phyloP scores from a whole-genome alignment of 179 eudicot genomes.

The Silene vulgaris region DNA sequence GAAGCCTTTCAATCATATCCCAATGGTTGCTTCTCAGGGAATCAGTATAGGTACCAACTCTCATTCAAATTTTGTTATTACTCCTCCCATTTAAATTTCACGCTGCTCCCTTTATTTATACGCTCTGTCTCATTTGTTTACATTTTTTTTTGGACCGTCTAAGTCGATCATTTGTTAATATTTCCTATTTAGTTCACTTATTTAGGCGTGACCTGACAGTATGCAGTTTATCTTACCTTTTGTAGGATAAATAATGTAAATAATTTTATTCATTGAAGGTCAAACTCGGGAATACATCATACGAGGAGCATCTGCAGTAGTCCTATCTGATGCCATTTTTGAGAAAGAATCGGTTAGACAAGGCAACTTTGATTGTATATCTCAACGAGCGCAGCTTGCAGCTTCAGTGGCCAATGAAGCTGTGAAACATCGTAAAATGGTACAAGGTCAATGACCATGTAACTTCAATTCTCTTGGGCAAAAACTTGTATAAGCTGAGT shows the following conservation, averaged over 20 bases:
- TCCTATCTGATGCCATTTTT: constrained; percentile 79
- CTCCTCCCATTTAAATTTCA: not conserved
- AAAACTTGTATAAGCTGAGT: not conserved
- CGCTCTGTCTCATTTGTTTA: not conserved
- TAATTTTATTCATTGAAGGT: constrained; percentile 32
- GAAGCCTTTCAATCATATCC: constrained; percentile 79
- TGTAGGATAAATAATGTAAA: not conserved
- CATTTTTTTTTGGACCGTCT: not conserved
- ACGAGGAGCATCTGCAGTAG: constrained; percentile 70
- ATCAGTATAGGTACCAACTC: constrained; percentile 47
- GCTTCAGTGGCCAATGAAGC: constrained; percentile 44
- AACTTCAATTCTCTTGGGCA: too few relatives aligned
- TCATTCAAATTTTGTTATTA: constrained; percentile 6
- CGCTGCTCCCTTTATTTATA: not conserved
- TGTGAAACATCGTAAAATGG: constrained; percentile 23
- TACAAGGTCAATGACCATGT: constrained; percentile 3
- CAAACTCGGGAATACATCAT: constrained; percentile 44
- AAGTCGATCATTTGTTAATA: too few relatives aligned
- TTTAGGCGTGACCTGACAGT: too few relatives aligned
- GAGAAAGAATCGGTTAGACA: constrained; percentile 47
- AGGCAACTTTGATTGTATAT: constrained; percentile 40
- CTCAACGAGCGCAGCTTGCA: constrained; percentile 48
- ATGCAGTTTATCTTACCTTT: too few relatives aligned
- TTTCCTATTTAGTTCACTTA: too few relatives aligned
- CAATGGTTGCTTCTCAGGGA: constrained; percentile 92